Base-by-base conservation (phyloP, 805 yeast genomes). In the Pichia ethanolica region DNA sequence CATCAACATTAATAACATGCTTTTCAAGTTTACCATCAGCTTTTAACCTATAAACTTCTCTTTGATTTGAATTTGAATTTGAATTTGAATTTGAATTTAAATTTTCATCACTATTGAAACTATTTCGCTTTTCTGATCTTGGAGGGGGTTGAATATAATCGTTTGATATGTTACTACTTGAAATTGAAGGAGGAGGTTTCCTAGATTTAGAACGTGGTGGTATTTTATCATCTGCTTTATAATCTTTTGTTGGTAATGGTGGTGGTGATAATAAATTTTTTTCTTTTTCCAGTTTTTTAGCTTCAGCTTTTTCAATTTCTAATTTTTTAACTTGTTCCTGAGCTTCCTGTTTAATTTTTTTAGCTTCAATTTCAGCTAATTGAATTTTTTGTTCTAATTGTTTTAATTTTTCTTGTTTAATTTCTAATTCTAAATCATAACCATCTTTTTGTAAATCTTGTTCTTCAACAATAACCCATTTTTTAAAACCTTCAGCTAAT, bases 381-480 rank as follows among this genome's bases (percentile, higher is more conserved):
- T 49, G 37, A 27, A 66, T 65, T 46, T 61, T 53, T 26, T 58
- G 56, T 32, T 66, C 60, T 12, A 66, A 49, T 34, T 61, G 57
- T 40, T 59, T 60, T 42, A 67, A 45, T 42, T 63, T 63, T 48
- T 66, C 68, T 46, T 61, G 62, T 48, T 66, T 66, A 7, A 65
- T 49, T 44, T 67, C 70, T 7, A 67, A 46, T 46, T 66, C 71
- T 38, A 67, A 52, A 49, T 67, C 71, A 51, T 66, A 66, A 1
- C 63, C 64, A 43, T 66, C 69, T 36, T 65, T 53, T 37, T 56
- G 65, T 25, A 80, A 66, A 48, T 79, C 78, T 51, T 78, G 77
- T 61, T 86, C 95, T 53, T 87, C 85, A 20, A 86, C 71, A 13
- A 85, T 77, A 28, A 86, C 75, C 93, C 93, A 86, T 64, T 85